phyloP scores from a whole-genome alignment of 768 basidiomycete genomes.

The Boletus vinaceobasis region DNA sequence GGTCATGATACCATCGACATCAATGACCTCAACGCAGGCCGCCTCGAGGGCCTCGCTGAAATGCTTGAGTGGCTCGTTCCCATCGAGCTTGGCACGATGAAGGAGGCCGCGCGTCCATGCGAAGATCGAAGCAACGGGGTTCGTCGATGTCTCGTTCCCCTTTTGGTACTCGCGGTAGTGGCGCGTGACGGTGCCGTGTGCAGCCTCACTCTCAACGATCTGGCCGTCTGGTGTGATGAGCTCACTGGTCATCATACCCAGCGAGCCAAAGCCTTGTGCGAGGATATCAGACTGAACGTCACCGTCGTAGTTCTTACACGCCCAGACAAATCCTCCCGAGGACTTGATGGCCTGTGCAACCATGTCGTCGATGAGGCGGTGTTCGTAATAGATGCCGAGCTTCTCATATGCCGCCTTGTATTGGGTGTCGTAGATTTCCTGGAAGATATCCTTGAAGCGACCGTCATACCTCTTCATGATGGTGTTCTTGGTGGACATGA shows the following conservation, averaged over 20 bases:
- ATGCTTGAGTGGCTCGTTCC: slow-evolving; percentile 63
- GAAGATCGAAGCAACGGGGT: slow-evolving; percentile 98
- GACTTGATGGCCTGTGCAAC: slow-evolving; percentile 98
- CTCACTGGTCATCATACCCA: slow-evolving; percentile 99
- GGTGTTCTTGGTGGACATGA: slow-evolving; percentile 98
- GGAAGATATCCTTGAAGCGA: slow-evolving; percentile 98
- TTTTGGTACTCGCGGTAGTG: slow-evolving; percentile 98
- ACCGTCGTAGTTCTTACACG: slow-evolving; percentile 77
- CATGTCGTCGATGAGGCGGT: slow-evolving; percentile 97
- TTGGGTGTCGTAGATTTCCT: slow-evolving; percentile 85
- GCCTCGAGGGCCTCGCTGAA: slow-evolving; percentile 83
- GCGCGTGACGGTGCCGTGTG: slow-evolving; percentile 94
- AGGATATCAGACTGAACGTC: slow-evolving; percentile 91
- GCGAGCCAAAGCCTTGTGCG: slow-evolving; percentile 93
- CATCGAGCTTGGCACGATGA: slow-evolving; percentile 90
- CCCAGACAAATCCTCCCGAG: slow-evolving; percentile 85
- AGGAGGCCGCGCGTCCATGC: slow-evolving; percentile 96
- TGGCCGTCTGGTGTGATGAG: slow-evolving; percentile 92
- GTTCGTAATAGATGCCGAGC: slow-evolving; percentile 84
- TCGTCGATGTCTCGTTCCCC: slow-evolving; percentile 96
- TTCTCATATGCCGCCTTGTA: slow-evolving; percentile 73
- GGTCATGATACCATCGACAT: slow-evolving; percentile 89
- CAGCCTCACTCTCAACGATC: slow-evolving; percentile 93
- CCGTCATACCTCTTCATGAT: slow-evolving; percentile 98
- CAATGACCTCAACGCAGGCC: slow-evolving; percentile 89